These are phyloP conservation scores for Metschnikowia similis DNA, from an alignment of 805 yeast species.

Conservation along the genomic window DNA sequence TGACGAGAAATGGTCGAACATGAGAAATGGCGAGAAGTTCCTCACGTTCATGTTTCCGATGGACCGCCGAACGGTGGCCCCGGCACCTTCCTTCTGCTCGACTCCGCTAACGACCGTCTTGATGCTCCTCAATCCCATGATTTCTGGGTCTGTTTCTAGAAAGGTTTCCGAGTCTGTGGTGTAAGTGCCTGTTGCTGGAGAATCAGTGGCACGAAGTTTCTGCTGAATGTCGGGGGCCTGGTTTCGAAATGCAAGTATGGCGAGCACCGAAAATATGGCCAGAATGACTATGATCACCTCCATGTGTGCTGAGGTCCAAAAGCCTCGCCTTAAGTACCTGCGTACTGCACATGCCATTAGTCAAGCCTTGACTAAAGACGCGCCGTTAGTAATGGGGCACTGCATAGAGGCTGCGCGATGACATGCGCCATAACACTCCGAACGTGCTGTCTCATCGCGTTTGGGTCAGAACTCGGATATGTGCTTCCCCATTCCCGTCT, in stretches of 20 bases:
- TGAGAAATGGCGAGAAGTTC: conserved; percentile 75
- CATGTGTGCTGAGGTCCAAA: neutral
- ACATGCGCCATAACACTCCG: too few relatives aligned
- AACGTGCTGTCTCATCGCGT: too few relatives aligned
- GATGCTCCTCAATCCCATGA: conserved; percentile 24
- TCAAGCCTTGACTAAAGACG: neutral
- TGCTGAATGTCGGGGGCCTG: neutral
- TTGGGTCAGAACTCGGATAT: too few relatives aligned
- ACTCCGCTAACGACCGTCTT: conserved; percentile 41
- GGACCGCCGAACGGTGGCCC: conserved; percentile 78
- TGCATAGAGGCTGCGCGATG: neutral
- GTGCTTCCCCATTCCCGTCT: too few relatives aligned
- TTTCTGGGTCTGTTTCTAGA: neutral
- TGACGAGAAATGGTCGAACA: conserved; percentile 75
- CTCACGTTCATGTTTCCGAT: conserved; percentile 66
- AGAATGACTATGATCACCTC: neutral
- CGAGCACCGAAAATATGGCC: neutral
- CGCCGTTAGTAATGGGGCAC: neutral
- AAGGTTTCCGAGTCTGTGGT: neutral
- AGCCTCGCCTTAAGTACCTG: neutral
- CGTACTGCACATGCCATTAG: neutral
- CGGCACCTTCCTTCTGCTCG: conserved; percentile 81
- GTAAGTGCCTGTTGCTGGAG: neutral
- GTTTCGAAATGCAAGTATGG: neutral
- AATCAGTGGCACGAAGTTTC: neutral